Evolutionary conservation across 352 stramenopile species (phyloP).

Genomic region (Globisporangium perplexum): DNA sequence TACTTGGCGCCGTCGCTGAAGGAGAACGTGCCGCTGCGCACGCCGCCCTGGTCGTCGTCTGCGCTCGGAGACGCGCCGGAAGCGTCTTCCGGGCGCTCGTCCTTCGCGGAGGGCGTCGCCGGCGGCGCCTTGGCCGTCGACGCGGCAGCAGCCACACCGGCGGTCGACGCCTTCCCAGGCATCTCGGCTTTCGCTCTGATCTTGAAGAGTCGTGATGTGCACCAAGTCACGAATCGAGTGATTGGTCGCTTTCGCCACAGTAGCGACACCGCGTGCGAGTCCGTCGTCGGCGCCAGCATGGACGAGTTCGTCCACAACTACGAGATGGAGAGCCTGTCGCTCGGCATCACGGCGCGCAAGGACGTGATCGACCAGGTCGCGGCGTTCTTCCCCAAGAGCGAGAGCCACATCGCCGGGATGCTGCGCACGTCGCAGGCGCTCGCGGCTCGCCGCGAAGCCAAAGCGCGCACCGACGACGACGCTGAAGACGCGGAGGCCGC

Average conservation of each 20-base stretch:
- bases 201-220: constrained; percentile 18
- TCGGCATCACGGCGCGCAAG: constrained; percentile 54
- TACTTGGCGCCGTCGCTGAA: constrained; percentile 67
- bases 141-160: background rate
- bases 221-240: too few species aligned
- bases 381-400: constrained; percentile 33
- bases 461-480: background rate
- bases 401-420: constrained; percentile 26
- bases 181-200: constrained; percentile 7
- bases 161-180: background rate
- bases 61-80: constrained; percentile 1
- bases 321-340: constrained; percentile 71
- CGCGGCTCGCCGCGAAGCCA: constrained; percentile 25
- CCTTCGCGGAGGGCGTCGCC: constrained; percentile 8
- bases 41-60: constrained; percentile 27
- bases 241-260: too few species aligned
- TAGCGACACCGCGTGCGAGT: too few species aligned
- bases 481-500: background rate
- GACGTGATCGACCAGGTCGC: constrained; percentile 46
- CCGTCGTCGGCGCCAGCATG: too few species aligned
- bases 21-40: constrained; percentile 50
- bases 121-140: constrained; percentile 15
- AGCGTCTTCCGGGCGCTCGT: constrained; percentile 23
- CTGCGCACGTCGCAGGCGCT: constrained; percentile 40
- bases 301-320: constrained; percentile 67